Percentiles rank a stretch among this genome's conserved stretches.
Conservation (phyloP, 2,329 filamentous ascomycete species). For the Blumeriella jaapii region DNA sequence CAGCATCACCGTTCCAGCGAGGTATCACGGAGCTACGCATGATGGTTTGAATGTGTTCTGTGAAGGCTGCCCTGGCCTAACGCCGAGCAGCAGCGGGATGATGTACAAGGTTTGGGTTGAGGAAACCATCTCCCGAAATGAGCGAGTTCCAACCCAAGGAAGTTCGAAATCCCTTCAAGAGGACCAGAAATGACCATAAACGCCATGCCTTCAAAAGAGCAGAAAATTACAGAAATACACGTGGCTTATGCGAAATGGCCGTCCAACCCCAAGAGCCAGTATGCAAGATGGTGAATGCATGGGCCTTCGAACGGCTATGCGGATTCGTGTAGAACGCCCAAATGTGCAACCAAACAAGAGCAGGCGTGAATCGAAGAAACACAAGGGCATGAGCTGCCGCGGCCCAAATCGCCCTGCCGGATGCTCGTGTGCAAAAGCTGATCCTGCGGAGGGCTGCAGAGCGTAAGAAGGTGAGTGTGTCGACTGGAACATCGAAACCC, state of each 20-base stretch:
- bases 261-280: constrained; percentile 13
- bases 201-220: constrained; percentile 15
- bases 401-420: background rate
- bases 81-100: constrained; percentile 1
- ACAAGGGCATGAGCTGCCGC: too few relatives aligned
- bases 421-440: too few relatives aligned
- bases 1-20: too few relatives aligned
- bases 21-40: too few relatives aligned
- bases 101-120: constrained; percentile 3
- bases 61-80: background rate
- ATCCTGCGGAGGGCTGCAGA: too few relatives aligned
- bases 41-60: background rate
- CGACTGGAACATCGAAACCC: too few relatives aligned
- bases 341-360: constrained; percentile 16
- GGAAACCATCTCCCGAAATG: constrained; percentile 6
- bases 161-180: too few relatives aligned
- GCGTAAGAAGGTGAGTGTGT: too few relatives aligned
- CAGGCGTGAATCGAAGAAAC: too few relatives aligned
- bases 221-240: constrained; percentile 14
- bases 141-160: too few relatives aligned
- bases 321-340: constrained; percentile 7
- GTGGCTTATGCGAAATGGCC: constrained; percentile 15
- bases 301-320: constrained; percentile 8
- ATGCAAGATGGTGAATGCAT: constrained; percentile 15
- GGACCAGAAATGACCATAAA: constrained; percentile 12